Evolutionary conservation across 306 rosid genomes (phyloP), one percentile per base, ranked within the genome.

Genomic region (Myrica gale): DNA sequence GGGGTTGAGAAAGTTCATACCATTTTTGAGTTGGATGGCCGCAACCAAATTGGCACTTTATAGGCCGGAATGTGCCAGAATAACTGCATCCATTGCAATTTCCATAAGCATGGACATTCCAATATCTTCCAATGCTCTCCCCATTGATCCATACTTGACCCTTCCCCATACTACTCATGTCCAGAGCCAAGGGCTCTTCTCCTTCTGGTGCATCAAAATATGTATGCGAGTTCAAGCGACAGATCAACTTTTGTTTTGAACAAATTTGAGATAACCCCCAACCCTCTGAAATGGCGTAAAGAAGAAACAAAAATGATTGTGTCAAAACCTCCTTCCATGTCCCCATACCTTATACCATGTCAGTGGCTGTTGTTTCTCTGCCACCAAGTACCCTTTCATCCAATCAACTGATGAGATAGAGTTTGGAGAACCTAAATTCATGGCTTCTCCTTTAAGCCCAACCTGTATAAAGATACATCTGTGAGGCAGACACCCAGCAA

Each of bases 101-200:
- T 19, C 96, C 98, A 0, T 65, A 77, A 48, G 97, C 96, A 54
- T 82, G 53, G 73, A 65, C 84, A 3, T 96, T 88, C 97, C 98
- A 94, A 81, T 92, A 93, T 74, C 98, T 87, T 73, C 97, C 97
- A 19, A 94, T 79, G 83, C 84, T 92, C 61, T 83, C 84, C 69
- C 97, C 98, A 15, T 94, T 94, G 72, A 94, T 79, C 98, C 98
- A 94, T 44, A 89, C 74, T 82, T 90, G 88, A 74, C 96, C 98
- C 79, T 91, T 93, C 62, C 94, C 93, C 98, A 93, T 89, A 75
- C 90, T 79, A 5, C 80, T 57, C 95, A 92, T 75, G 81, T 94
- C 98, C 82, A 94, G 82, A 58, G 96, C 97, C 88, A 94, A 79
- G 10, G 98, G 95, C 20, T 89, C 93, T 13, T 84, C 83, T 45